These are phyloP conservation scores for Casuarina glauca DNA, from an alignment of 306 rosid species.

Conservation along the genomic window DNA sequence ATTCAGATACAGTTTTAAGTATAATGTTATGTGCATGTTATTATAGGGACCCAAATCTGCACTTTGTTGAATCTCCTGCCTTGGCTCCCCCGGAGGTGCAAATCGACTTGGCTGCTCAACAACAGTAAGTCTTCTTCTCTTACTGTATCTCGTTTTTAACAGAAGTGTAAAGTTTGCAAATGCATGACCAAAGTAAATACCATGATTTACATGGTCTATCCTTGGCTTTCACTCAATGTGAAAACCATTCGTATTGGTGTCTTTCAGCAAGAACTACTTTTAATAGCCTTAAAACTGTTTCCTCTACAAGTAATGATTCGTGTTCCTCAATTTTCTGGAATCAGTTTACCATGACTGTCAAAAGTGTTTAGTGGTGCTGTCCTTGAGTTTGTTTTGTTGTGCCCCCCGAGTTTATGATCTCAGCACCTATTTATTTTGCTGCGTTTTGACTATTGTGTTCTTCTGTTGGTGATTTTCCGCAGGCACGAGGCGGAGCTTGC, in stretches of 20 bases:
- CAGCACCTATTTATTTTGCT: no score
- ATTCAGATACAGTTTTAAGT: background rate
- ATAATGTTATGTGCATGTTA: background rate
- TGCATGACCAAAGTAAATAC: no score
- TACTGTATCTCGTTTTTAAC: background rate
- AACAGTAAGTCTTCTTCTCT: conserved; percentile 45
- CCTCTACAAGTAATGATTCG: no score
- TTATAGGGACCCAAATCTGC: conserved; percentile 74
- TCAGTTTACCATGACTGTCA: background rate
- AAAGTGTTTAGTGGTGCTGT: no score
- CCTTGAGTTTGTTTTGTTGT: no score
- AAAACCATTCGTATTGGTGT: no score
- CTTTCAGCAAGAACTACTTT: no score
- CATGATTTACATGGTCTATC: no score
- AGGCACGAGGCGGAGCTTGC: conserved; percentile 77
- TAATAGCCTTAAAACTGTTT: no score
- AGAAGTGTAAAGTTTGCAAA: no score
- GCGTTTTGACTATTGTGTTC: background rate
- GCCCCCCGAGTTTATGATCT: background rate
- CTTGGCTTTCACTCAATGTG: no score
- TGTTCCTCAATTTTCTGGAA: background rate
- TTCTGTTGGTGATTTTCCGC: conserved; percentile 9
- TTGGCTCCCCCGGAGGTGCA: conserved; percentile 89
- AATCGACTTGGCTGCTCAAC: conserved; percentile 68
- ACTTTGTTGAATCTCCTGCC: conserved; percentile 88